These are phyloP conservation scores for Byssoonygena ceratinophila DNA, from an alignment of 2,329 filamentous ascomycete genomes.

Conservation along the genomic window DNA sequence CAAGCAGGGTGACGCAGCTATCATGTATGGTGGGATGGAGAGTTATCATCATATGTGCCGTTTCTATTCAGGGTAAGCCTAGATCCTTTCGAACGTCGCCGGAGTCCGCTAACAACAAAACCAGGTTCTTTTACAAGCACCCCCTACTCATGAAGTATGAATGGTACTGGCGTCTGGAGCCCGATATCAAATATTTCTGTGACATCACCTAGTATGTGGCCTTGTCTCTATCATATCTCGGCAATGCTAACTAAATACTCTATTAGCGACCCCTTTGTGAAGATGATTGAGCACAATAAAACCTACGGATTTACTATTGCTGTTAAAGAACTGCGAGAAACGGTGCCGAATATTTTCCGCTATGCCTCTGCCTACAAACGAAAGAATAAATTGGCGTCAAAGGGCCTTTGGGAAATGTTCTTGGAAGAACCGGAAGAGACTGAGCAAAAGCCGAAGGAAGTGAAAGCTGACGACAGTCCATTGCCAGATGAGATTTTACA, in stretches of 20 bases:
- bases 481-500: conserved; percentile 74
- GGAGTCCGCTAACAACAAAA: conserved; percentile 16
- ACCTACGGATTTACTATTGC: conserved; percentile 98
- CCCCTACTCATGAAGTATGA: conserved; percentile 91
- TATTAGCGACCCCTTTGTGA: conserved; percentile 76
- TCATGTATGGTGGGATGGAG: conserved; percentile 99
- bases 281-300: conserved; percentile 91
- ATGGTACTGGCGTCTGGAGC: conserved; percentile 99
- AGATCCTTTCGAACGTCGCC: neutral
- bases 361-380: conserved; percentile 98
- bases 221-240: neutral
- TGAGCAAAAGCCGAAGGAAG: conserved; percentile 25
- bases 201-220: conserved; percentile 85
- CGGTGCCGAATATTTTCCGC: conserved; percentile 95
- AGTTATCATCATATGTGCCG: conserved; percentile 99
- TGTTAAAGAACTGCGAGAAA: conserved; percentile 94
- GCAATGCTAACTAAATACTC: conserved; percentile 26
- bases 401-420: conserved; percentile 99
- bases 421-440: conserved; percentile 49
- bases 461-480: conserved; percentile 49
- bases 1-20: conserved; percentile 90
- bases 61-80: conserved; percentile 85
- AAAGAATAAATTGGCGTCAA: conserved; percentile 75
- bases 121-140: conserved; percentile 91
- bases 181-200: conserved; percentile 99